Evolutionary conservation across 768 basidiomycete species (phyloP).

Genomic region (Tubosaeta sp.): DNA sequence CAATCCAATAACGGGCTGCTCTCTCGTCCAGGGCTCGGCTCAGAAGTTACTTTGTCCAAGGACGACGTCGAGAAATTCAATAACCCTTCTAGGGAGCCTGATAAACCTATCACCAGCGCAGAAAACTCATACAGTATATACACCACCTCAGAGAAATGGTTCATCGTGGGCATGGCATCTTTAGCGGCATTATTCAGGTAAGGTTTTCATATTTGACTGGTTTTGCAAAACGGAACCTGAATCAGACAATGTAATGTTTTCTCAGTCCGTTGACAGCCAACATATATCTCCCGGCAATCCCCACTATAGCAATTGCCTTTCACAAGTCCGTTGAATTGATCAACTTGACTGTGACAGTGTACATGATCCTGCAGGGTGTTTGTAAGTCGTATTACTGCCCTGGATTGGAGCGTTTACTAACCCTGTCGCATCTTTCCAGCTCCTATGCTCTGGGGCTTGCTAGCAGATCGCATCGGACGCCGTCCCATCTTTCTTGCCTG

Average conservation of each 20-base stretch:
- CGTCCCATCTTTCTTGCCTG: slow-evolving; percentile 62
- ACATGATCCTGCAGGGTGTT: slow-evolving; percentile 47
- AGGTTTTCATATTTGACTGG: background rate
- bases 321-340: slow-evolving; percentile 65
- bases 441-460: slow-evolving; percentile 56
- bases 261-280: slow-evolving; percentile 66
- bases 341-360: slow-evolving; percentile 72
- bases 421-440: slow-evolving; percentile 33
- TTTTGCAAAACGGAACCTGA: too few relatives aligned
- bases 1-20: background rate
- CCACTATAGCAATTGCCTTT: slow-evolving; percentile 55
- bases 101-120: too few relatives aligned
- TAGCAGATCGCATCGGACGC: slow-evolving; percentile 73
- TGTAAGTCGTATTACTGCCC: slow-evolving; percentile 30
- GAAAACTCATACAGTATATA: slow-evolving; percentile 45
- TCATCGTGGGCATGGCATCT: slow-evolving; percentile 58
- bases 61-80: background rate
- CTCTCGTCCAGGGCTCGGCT: background rate
- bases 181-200: slow-evolving; percentile 65
- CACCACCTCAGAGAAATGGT: slow-evolving; percentile 59
- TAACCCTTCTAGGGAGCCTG: background rate
- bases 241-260: too few relatives aligned
- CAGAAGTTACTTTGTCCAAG: background rate
- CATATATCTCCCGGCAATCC: slow-evolving; percentile 79
- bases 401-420: background rate